Percentiles rank a stretch among this genome's conserved stretches.
Conservation (phyloP, 306 rosid genomes). For the Coriaria nepalensis region DNA sequence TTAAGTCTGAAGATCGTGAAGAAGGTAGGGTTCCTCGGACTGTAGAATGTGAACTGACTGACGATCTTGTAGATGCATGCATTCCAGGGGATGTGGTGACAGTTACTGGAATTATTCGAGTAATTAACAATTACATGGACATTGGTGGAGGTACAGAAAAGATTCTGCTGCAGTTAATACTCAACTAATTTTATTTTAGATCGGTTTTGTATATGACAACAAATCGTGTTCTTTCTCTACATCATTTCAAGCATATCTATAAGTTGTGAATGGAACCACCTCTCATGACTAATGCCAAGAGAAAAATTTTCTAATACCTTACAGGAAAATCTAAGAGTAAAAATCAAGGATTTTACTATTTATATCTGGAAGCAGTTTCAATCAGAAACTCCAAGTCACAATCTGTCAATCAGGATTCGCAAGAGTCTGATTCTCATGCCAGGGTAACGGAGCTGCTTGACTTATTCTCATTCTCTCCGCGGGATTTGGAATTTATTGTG, state of each 20-base stretch:
- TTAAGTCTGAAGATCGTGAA: conserved; percentile 81
- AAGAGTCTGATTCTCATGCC: conserved; percentile 46
- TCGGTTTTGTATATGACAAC: too few species aligned
- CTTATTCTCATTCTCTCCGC: conserved; percentile 64
- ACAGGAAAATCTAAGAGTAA: conserved; percentile 74
- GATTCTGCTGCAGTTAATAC: conserved; percentile 6
- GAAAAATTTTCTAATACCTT: conserved; percentile 12
- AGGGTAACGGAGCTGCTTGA: conserved; percentile 56
- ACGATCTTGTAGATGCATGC: conserved; percentile 91
- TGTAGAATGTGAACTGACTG: conserved; percentile 83
- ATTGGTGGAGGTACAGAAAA: conserved; percentile 72
- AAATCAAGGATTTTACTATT: conserved; percentile 85
- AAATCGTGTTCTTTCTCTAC: too few species aligned
- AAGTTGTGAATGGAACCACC: too few species aligned
- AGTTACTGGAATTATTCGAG: conserved; percentile 79
- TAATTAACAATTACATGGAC: conserved; percentile 88
- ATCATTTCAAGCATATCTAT: too few species aligned
- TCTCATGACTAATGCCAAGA: too few species aligned
- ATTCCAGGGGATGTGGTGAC: conserved; percentile 96
- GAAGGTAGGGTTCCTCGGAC: conserved; percentile 96
- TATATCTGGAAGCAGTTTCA: conserved; percentile 84
- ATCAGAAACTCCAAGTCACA: conserved; percentile 72
- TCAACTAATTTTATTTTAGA: conserved; percentile 7
- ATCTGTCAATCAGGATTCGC: conserved; percentile 38
- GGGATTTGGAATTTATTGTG: conserved; percentile 82